Conservation (phyloP, 257 asterid genomes). For the Apocynum venetum region DNA sequence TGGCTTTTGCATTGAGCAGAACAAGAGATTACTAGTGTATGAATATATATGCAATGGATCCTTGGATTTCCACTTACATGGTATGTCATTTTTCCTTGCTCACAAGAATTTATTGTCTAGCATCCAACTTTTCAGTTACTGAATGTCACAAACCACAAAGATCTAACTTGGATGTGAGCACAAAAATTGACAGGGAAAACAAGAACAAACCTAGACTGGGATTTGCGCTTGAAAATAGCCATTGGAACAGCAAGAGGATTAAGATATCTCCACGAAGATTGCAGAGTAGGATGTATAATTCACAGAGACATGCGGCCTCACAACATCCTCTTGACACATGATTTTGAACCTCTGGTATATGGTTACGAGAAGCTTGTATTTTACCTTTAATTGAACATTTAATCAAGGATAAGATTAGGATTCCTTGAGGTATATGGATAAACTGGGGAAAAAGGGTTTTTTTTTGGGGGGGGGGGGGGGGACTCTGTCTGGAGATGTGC, state of each 20-base stretch:
- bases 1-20: conserved; percentile 70
- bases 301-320: conserved; percentile 75
- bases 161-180: conserved; percentile 4
- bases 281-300: conserved; percentile 85
- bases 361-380: conserved; percentile 13
- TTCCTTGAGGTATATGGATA: background rate
- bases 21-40: conserved; percentile 67
- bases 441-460: too few relatives aligned
- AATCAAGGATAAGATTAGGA: background rate
- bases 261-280: conserved; percentile 91
- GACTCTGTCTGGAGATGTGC: background rate
- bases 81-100: conserved; percentile 33
- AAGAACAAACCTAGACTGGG: conserved; percentile 52
- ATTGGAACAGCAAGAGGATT: conserved; percentile 91
- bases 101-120: background rate
- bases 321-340: conserved; percentile 86
- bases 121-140: background rate
- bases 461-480: too few relatives aligned
- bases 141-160: background rate
- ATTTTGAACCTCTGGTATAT: conserved; percentile 82
- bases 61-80: conserved; percentile 76
- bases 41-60: conserved; percentile 86
- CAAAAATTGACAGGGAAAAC: conserved; percentile 43
- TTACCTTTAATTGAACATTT: background rate
- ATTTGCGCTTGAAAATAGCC: conserved; percentile 68